Evolutionary conservation across 2,329 filamentous ascomycete species (phyloP).

Genomic region (Cytospora piceicola): DNA sequence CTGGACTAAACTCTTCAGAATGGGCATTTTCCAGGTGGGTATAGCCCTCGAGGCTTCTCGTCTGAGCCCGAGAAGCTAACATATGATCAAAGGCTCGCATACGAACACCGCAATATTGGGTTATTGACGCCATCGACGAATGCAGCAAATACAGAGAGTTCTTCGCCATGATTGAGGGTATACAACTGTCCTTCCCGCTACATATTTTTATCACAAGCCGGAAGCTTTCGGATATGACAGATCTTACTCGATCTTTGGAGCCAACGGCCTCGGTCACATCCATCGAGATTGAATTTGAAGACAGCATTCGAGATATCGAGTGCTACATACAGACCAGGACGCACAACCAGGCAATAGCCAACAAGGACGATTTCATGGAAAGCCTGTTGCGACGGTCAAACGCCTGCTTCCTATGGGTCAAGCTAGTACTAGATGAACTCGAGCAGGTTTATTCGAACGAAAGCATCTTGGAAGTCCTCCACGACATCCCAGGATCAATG

Average conservation of each 20-base stretch:
- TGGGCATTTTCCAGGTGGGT: constrained; percentile 37
- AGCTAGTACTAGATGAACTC: constrained; percentile 40
- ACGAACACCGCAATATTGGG: constrained; percentile 38
- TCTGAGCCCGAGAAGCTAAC: neutral
- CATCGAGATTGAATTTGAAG: constrained; percentile 35
- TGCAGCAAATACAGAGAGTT: constrained; percentile 35
- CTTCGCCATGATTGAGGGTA: constrained; percentile 35
- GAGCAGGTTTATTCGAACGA: constrained; percentile 34
- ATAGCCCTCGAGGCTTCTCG: neutral
- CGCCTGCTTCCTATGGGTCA: constrained; percentile 41
- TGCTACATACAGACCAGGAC: constrained; percentile 34
- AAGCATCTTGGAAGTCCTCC: constrained; percentile 37
- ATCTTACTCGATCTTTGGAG: constrained; percentile 24
- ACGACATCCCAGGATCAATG: constrained; percentile 41
- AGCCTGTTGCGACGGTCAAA: constrained; percentile 36
- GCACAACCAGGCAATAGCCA: constrained; percentile 23
- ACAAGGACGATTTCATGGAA: constrained; percentile 29
- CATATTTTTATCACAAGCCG: constrained; percentile 39
- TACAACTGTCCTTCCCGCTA: constrained; percentile 32
- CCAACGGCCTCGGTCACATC: constrained; percentile 11
- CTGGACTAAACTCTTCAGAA: constrained; percentile 41
- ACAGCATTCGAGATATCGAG: constrained; percentile 36
- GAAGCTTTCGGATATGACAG: constrained; percentile 33
- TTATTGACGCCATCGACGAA: constrained; percentile 44
- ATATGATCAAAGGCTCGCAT: constrained; percentile 25